phyloP scores from a whole-genome alignment of 2,329 filamentous ascomycete species.

The Amphichorda felina region DNA sequence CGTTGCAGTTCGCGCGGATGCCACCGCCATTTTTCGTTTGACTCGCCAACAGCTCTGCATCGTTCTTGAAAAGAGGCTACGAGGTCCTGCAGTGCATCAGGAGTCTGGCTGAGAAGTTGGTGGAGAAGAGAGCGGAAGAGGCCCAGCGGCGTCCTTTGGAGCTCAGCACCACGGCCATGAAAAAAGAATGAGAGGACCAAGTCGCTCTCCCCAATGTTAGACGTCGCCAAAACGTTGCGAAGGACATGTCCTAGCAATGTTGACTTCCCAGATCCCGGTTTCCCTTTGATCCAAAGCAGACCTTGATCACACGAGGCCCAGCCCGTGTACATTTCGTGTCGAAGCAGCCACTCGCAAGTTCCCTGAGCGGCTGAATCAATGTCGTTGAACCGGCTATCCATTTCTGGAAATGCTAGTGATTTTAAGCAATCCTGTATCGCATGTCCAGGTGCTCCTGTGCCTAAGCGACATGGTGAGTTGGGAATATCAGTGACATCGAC shows the following conservation, averaged over 20 bases:
- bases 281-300: slow-evolving; percentile 1
- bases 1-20: background rate
- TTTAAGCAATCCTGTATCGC: background rate
- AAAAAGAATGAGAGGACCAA: slow-evolving; percentile 23
- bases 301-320: background rate
- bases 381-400: background rate
- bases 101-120: slow-evolving; percentile 15
- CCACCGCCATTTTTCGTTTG: background rate
- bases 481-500: no score
- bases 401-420: background rate
- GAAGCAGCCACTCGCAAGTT: background rate
- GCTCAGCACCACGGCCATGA: slow-evolving; percentile 14
- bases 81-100: slow-evolving; percentile 9
- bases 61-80: slow-evolving; percentile 6
- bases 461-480: no score
- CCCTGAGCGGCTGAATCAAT: background rate
- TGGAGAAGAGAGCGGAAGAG: slow-evolving; percentile 22
- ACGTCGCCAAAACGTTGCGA: background rate
- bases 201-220: background rate
- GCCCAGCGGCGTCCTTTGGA: slow-evolving; percentile 19
- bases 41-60: slow-evolving; percentile 2
- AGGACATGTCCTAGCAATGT: background rate
- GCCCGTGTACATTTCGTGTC: background rate
- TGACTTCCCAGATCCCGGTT: background rate
- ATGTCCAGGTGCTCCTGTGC: no score